Conservation (phyloP, 2,329 filamentous ascomycete genomes). For the Diaporthe citrichinensis region DNA sequence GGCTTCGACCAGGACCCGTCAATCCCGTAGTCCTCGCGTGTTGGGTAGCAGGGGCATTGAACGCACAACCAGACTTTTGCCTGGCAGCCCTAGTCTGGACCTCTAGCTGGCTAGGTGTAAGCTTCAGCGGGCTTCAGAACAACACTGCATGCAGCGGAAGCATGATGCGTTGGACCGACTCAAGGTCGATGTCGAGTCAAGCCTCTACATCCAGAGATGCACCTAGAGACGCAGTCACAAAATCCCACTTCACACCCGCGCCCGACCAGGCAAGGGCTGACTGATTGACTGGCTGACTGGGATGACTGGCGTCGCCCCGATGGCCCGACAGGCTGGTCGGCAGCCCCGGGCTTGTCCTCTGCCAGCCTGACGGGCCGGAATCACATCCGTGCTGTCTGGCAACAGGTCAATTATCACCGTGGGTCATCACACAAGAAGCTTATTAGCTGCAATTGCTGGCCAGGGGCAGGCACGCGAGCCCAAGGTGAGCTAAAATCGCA, state of each 20-base stretch:
- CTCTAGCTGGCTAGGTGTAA: background rate
- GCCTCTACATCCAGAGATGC: constrained; percentile 6
- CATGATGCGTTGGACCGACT: constrained; percentile 9
- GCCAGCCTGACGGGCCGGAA: background rate
- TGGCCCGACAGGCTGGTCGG: background rate
- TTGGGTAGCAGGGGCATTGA: background rate
- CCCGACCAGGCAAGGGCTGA: background rate
- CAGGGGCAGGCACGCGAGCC: background rate
- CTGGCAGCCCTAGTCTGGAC: background rate
- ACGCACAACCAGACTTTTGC: background rate
- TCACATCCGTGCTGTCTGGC: background rate
- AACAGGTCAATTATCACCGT: background rate
- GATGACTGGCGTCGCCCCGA: background rate
- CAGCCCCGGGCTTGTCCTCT: constrained; percentile 1
- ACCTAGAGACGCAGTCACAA: constrained; percentile 25
- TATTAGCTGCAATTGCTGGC: constrained; percentile 4
- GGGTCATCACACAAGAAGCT: constrained; percentile 3
- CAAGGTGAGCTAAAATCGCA: background rate
- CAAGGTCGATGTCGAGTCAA: constrained; percentile 14
- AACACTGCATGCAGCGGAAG: background rate
- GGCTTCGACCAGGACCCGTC: background rate
- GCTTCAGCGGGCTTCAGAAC: background rate
- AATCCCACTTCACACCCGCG: constrained; percentile 5
- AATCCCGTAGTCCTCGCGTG: background rate
- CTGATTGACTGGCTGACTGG: background rate